phyloP scores from a whole-genome alignment of 148 eudicot species.

The Rhododendron molle region DNA sequence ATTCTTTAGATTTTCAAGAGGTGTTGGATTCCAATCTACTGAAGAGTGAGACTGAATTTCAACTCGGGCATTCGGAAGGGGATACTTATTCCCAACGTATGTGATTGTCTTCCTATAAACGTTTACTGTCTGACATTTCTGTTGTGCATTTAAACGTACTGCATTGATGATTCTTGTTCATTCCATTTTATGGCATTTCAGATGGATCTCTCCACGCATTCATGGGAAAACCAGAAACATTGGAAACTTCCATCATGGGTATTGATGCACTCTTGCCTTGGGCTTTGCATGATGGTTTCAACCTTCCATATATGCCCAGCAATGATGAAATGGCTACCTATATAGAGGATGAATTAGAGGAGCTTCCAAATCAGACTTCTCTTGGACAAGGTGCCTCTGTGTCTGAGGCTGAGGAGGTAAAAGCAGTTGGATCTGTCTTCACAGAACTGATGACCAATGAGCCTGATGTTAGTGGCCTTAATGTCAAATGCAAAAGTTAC shows the following conservation, averaged over 20 bases:
- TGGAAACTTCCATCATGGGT: conserved; percentile 19
- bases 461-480: conserved; percentile 9
- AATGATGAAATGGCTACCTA: conserved; percentile 15
- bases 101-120: neutral
- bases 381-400: conserved; percentile 7
- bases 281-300: conserved; percentile 17
- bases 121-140: neutral
- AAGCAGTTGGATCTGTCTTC: conserved; percentile 16
- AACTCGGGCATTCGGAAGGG: neutral
- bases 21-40: conserved; percentile 4
- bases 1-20: conserved; percentile 4
- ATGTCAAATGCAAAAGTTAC: conserved; percentile 15
- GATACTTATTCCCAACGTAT: conserved; percentile 15
- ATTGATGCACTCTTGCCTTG: conserved; percentile 8
- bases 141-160: neutral
- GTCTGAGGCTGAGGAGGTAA: conserved; percentile 24
- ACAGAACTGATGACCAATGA: conserved; percentile 20
- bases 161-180: neutral
- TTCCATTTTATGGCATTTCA: conserved; percentile 13
- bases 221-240: conserved; percentile 12
- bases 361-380: conserved; percentile 22
- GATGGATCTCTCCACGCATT: conserved; percentile 12
- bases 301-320: conserved; percentile 14
- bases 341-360: conserved; percentile 18
- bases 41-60: conserved; percentile 8